Evolutionary conservation across 257 asterid genomes (phyloP), one percentile per base, ranked within the genome.

Genomic region (Gynochthodes officinalis): DNA sequence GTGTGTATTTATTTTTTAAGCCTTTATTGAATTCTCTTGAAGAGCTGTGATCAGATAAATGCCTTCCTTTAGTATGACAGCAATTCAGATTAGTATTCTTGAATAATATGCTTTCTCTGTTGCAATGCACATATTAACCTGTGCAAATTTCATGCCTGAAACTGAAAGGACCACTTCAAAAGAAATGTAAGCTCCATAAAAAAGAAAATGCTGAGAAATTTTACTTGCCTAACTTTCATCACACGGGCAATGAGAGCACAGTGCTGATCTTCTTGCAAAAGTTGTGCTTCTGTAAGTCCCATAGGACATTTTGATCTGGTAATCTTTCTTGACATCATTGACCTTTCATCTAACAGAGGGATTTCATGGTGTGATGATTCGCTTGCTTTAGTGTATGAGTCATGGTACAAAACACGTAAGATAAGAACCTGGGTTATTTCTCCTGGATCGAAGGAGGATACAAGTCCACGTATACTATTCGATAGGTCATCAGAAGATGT

Each of bases 401-500:
- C 99, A 62, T 95, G 99, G 99, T 92, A 87, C 65, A 90, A 82
- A 75, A 92, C 99, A 64, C 87, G 98, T 80, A 89, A 70, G 83
- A 64, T 85, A 78, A 78, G 89, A 67, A 88, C 94, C 67, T 95
- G 97, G 99, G 75, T 85, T 74, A 84, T 89, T 80, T 88, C 97
- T 69, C 97, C 99, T 19, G 96, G 86, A 71, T 69, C 83, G 39
- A 86, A 83, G 82, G 83, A 85, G 84, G 82, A 83, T 80, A 79
- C 78, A 63, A 83, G 75, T 78, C 96, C 96, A 8, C 90, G 86
- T 52, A 83, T 92, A 84, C 85, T 95, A 68, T 95, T 95, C 77
- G 99, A 95, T 87, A 81, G 99, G 86, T 95, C 99, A 75, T 95
- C 90, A 32, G 99, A 95, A 85, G 99, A 95, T 84, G 98, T 95